phyloP scores from a whole-genome alignment of 1,284 basidiomycete genomes.

The Rhodotorula mucilaginosa region DNA sequence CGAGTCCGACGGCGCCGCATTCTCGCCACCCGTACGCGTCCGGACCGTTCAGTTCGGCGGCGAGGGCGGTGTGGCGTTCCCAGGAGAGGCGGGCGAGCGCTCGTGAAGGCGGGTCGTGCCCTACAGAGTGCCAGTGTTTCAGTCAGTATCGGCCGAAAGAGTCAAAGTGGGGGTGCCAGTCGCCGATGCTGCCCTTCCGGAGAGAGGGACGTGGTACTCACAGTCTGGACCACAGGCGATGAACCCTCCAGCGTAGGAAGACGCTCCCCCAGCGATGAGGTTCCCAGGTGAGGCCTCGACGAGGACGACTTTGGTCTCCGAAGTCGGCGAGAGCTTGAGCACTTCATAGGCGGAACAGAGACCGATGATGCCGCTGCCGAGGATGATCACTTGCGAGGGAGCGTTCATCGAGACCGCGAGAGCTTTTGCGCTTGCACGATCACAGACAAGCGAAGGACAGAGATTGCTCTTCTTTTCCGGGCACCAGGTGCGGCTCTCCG shows the following conservation, averaged over 20 bases:
- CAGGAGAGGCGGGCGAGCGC: slow-evolving; percentile 22
- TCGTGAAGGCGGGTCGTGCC: slow-evolving; percentile 18
- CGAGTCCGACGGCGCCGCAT: slow-evolving; percentile 29
- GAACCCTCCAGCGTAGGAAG: slow-evolving; percentile 32
- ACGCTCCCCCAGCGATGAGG: slow-evolving; percentile 26
- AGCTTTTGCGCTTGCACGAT: too few relatives aligned
- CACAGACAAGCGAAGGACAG: too few relatives aligned
- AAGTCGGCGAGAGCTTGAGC: slow-evolving; percentile 13
- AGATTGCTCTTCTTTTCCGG: background rate
- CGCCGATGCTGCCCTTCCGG: too few relatives aligned
- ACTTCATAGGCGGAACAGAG: slow-evolving; percentile 28
- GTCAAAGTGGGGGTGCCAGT: background rate
- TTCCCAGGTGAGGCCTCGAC: slow-evolving; percentile 22
- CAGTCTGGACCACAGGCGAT: slow-evolving; percentile 25
- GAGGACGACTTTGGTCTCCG: slow-evolving; percentile 17
- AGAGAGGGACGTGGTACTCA: background rate
- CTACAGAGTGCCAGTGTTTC: background rate
- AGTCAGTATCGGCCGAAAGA: background rate
- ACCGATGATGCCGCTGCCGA: slow-evolving; percentile 37
- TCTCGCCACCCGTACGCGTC: slow-evolving; percentile 28
- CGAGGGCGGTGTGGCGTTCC: slow-evolving; percentile 21
- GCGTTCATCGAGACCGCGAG: background rate
- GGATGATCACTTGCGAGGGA: slow-evolving; percentile 10
- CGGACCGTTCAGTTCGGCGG: slow-evolving; percentile 7
- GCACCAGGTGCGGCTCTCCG: background rate